These are phyloP conservation scores for Citrullus amarus DNA, from an alignment of 306 rosid species.

Conservation along the genomic window DNA sequence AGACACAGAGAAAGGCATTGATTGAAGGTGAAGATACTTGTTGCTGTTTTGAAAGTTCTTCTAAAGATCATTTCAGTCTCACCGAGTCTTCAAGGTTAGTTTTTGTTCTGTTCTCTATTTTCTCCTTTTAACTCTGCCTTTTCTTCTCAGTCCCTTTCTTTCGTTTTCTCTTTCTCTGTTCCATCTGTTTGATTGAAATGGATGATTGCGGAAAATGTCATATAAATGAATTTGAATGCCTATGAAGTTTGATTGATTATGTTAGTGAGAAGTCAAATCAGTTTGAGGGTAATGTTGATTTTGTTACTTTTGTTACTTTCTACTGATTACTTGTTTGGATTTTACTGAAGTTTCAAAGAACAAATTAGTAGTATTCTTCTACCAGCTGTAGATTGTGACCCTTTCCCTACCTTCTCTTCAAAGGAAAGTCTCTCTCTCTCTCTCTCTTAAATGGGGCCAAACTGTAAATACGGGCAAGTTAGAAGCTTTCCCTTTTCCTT, in stretches of 20 bases:
- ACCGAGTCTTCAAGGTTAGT: conserved; percentile 66
- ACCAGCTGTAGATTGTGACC: conserved; percentile 24
- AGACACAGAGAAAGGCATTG: conserved; percentile 5
- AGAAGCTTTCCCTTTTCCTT: conserved; percentile 15
- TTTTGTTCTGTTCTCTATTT: neutral
- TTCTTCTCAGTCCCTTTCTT: neutral
- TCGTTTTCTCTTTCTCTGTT: neutral
- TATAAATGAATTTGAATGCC: neutral
- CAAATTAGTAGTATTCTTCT: neutral
- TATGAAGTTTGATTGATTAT: neutral
- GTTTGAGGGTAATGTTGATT: neutral
- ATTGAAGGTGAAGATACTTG: conserved; percentile 5
- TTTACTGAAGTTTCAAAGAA: neutral
- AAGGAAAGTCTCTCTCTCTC: conserved; percentile 40
- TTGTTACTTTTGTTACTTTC: neutral
- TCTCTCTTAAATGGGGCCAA: conserved; percentile 3
- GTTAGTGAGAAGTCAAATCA: neutral
- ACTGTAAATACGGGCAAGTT: conserved; percentile 22
- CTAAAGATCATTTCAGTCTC: conserved; percentile 16
- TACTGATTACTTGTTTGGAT: neutral
- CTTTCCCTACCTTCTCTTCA: conserved; percentile 59
- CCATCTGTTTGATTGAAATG: conserved; percentile 1
- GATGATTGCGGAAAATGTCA: neutral
- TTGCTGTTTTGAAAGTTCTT: neutral
- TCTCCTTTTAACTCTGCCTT: neutral